Conservation (phyloP, 352 stramenopile species). For the Globisporangium uncinulatum region DNA sequence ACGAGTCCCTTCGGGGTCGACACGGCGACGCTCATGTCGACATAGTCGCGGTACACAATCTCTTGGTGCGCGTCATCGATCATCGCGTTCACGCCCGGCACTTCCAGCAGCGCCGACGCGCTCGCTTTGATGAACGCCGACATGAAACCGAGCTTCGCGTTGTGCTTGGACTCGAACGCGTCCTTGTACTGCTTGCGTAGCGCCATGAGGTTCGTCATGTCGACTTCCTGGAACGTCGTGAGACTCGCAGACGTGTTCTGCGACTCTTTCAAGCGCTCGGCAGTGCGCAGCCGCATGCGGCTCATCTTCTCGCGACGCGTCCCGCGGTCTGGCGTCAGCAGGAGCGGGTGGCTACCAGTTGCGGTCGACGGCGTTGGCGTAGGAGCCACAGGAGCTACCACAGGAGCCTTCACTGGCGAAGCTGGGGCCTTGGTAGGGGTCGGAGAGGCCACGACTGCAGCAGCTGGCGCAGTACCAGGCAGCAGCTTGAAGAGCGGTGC, state of each 20-base stretch:
- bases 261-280: conserved; percentile 95
- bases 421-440: conserved; percentile 15
- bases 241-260: conserved; percentile 98
- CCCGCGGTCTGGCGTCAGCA: conserved; percentile 67
- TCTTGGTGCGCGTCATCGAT: conserved; percentile 98
- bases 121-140: conserved; percentile 97
- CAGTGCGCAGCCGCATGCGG: conserved; percentile 93
- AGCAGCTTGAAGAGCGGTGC: conserved; percentile 89
- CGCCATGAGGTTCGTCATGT: conserved; percentile 96
- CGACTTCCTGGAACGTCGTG: conserved; percentile 99
- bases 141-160: conserved; percentile 99
- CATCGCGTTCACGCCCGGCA: conserved; percentile 96
- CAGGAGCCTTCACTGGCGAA: conserved; percentile 16
- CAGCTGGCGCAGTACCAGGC: conserved; percentile 43
- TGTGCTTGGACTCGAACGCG: conserved; percentile 95
- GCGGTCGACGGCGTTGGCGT: conserved; percentile 11
- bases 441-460: conserved; percentile 10
- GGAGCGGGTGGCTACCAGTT: conserved; percentile 8
- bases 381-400: conserved; percentile 12
- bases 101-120: conserved; percentile 87
- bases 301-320: conserved; percentile 90
- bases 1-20: conserved; percentile 94
- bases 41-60: conserved; percentile 99
- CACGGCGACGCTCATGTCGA: conserved; percentile 97
- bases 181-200: conserved; percentile 89